Evolutionary conservation across 257 asterid species (phyloP).

Genomic region (Solanum microdontum): DNA sequence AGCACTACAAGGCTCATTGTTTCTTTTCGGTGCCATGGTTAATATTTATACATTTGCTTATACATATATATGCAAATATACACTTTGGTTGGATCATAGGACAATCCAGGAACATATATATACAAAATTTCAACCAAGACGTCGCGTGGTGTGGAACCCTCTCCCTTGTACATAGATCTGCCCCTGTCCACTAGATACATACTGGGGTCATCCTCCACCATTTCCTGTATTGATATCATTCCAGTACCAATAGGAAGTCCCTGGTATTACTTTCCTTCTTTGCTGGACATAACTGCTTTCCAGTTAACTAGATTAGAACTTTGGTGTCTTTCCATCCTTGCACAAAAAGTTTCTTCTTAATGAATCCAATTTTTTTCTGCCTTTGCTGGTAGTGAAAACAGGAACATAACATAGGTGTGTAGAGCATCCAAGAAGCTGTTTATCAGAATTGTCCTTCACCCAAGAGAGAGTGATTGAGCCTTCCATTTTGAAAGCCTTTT

Average conservation of each 20-base stretch:
- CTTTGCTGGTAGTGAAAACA: background rate
- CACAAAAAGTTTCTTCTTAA: background rate
- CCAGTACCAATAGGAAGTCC: background rate
- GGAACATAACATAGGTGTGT: background rate
- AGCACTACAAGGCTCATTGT: background rate
- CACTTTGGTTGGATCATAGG: background rate
- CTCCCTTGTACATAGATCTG: background rate
- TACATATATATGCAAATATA: background rate
- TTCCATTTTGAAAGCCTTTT: background rate
- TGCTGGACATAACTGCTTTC: background rate
- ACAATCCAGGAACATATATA: background rate
- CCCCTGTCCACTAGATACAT: background rate
- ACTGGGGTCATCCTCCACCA: background rate
- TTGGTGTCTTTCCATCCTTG: background rate
- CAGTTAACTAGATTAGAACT: background rate
- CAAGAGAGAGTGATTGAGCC: background rate
- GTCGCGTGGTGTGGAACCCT: background rate
- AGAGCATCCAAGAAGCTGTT: background rate
- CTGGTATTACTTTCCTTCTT: background rate
- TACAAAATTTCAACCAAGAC: background rate
- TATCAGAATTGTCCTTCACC: background rate
- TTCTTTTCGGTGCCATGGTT: background rate
- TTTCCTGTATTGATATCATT: background rate
- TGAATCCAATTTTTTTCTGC: background rate
- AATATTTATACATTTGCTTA: background rate